Conservation (phyloP, 129 eudicot genomes). For the Arctium lappa region DNA sequence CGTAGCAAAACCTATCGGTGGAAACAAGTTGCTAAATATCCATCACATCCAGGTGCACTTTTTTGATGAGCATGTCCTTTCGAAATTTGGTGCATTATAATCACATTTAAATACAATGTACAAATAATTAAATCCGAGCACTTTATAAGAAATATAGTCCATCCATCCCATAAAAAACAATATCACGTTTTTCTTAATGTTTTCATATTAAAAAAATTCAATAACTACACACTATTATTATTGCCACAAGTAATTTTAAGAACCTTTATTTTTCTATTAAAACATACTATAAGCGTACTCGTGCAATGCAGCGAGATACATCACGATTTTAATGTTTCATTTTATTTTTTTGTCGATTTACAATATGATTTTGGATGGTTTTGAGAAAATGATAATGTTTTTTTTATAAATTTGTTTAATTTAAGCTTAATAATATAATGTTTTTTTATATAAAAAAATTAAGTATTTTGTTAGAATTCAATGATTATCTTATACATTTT, state of each 20-base stretch:
- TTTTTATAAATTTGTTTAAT: no score
- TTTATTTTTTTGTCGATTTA: no score
- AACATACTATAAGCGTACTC: no score
- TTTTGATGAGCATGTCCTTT: not conserved
- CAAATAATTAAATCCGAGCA: not conserved
- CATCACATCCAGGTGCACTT: slow-evolving; percentile 8
- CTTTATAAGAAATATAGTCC: not conserved
- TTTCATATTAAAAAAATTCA: no score
- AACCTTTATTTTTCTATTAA: not conserved
- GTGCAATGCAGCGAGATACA: no score
- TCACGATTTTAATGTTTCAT: no score
- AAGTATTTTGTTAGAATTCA: no score
- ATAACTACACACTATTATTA: not conserved
- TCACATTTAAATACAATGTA: not conserved
- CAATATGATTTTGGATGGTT: no score
- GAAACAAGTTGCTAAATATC: slow-evolving; percentile 4
- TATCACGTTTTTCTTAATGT: not conserved
- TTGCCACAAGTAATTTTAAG: not conserved
- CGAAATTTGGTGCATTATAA: not conserved
- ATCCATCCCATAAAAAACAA: not conserved
- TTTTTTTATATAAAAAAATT: no score
- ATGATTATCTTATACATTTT: no score
- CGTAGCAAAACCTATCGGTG: not conserved
- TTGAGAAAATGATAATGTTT: no score
- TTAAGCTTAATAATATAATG: no score